Conservation (phyloP, 1,139 yeast species). For the Candida tropicalis region DNA sequence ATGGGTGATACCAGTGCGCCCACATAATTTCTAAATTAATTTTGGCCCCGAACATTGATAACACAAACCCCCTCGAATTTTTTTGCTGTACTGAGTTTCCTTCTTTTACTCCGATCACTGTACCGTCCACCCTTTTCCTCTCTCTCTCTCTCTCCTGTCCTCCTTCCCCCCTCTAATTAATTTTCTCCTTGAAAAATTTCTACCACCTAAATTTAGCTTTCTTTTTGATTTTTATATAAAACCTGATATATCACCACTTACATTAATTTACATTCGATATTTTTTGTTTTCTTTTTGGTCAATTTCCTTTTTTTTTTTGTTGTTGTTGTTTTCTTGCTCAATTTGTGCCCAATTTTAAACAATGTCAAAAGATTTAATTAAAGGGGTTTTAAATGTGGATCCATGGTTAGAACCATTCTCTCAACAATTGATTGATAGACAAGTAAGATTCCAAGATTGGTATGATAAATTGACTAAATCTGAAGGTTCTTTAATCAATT, state of each 20-base stretch:
- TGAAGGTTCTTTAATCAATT: conserved; percentile 52
- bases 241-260: no score
- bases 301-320: not conserved
- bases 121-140: not conserved
- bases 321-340: not conserved
- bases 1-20: no score
- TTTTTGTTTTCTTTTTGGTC: not conserved
- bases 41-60: no score
- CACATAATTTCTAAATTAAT: no score
- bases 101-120: no score
- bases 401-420: conserved; percentile 87
- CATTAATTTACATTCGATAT: no score
- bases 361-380: conserved; percentile 26
- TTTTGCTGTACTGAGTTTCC: no score
- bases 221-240: no score
- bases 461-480: conserved; percentile 42
- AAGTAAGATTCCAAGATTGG: conserved; percentile 54
- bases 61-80: no score
- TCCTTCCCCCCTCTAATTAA: not conserved
- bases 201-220: no score
- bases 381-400: conserved; percentile 69
- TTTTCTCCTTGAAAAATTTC: no score
- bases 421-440: conserved; percentile 48
- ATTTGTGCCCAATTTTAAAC: not conserved
- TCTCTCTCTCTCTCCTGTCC: not conserved